These are phyloP conservation scores for Teratosphaeria nubilosa DNA, from an alignment of 2,329 filamentous ascomycete species.

Conservation along the genomic window DNA sequence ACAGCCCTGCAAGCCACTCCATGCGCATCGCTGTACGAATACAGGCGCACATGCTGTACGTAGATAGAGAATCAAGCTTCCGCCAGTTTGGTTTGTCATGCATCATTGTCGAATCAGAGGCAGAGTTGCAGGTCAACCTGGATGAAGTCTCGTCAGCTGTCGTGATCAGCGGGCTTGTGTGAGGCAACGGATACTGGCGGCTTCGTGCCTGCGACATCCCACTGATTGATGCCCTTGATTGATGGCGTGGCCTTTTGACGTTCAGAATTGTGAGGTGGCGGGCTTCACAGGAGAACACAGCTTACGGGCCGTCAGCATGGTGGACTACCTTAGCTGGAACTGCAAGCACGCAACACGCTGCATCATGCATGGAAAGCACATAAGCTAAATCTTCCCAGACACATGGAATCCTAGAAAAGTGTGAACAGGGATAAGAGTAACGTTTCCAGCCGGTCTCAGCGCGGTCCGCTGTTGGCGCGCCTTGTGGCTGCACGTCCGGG, in stretches of 20 bases:
- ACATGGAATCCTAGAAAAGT: background rate
- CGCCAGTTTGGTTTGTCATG: background rate
- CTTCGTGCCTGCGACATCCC: background rate
- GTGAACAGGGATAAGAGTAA: background rate
- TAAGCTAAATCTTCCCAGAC: background rate
- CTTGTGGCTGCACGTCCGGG: background rate
- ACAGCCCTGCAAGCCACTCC: background rate
- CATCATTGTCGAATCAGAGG: background rate
- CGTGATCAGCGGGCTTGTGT: background rate
- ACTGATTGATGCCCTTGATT: background rate
- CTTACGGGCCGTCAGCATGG: background rate
- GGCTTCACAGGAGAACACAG: background rate
- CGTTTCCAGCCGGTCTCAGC: background rate
- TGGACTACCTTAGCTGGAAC: background rate
- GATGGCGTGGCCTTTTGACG: background rate
- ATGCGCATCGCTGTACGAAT: background rate
- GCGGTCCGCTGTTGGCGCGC: background rate
- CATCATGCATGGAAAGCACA: background rate
- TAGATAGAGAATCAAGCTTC: background rate
- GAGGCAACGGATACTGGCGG: background rate
- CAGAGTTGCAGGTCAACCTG: background rate
- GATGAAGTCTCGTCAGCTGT: background rate
- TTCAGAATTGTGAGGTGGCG: background rate
- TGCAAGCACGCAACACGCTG: background rate
- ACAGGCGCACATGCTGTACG: background rate